Conservation (phyloP, 371 early-diverging fungal genomes). For the Nosema muscidifuracis region DNA sequence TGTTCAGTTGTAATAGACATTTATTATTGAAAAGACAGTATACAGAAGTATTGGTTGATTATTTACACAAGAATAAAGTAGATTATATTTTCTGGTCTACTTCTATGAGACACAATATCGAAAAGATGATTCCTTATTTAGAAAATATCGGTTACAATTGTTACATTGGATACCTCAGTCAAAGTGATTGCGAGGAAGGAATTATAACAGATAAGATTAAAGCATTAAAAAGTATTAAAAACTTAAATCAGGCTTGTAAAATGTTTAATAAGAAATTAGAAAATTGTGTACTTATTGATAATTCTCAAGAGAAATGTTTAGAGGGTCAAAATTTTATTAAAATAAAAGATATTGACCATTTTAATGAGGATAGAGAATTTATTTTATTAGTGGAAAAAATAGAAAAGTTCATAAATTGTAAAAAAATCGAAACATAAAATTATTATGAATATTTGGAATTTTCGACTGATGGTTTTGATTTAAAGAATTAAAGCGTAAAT, state of each 20-base stretch:
- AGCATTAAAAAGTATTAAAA: constrained; percentile 38
- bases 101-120: constrained; percentile 51
- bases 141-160: constrained; percentile 33
- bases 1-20: not conserved
- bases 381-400: constrained; percentile 11
- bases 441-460: too few relatives aligned
- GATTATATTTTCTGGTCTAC: constrained; percentile 58
- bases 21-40: constrained; percentile 48
- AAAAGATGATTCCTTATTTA: constrained; percentile 26
- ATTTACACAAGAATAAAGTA: constrained; percentile 36
- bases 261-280: constrained; percentile 26
- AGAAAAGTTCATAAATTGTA: constrained; percentile 6
- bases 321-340: constrained; percentile 33
- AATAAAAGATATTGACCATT: constrained; percentile 26
- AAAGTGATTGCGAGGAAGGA: constrained; percentile 37
- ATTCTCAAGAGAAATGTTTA: constrained; percentile 39
- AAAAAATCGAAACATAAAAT: too few relatives aligned
- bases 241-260: constrained; percentile 36
- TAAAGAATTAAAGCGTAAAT: too few relatives aligned
- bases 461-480: too few relatives aligned
- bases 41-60: constrained; percentile 31
- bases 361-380: constrained; percentile 31
- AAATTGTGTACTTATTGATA: constrained; percentile 49
- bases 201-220: constrained; percentile 14
- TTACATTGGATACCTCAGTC: constrained; percentile 10